Percentiles rank a stretch among this genome's conserved stretches.
phyloP scores from a whole-genome alignment of 2,329 filamentous ascomycete genomes.

The Ophiocordyceps camponoti-saundersi region DNA sequence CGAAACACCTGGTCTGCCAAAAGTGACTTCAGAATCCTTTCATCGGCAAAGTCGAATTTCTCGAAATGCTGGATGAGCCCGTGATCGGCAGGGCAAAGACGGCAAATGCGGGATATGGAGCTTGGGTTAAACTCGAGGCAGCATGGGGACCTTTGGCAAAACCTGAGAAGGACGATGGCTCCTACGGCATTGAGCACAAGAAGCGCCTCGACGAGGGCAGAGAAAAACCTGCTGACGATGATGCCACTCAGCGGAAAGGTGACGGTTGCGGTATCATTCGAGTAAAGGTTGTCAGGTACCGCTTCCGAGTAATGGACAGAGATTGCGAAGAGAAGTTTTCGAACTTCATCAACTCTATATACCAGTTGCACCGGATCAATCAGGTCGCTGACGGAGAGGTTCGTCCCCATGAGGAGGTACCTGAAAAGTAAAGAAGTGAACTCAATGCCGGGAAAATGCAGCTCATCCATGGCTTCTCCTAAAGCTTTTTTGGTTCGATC shows the following conservation, averaged over 20 bases:
- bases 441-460: neutral
- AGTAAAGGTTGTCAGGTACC: neutral
- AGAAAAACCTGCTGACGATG: slow-evolving; percentile 14
- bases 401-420: neutral
- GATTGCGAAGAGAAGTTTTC: slow-evolving; percentile 14
- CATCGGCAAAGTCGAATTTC: slow-evolving; percentile 3
- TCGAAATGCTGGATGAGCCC: slow-evolving; percentile 1
- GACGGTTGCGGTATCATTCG: slow-evolving; percentile 2
- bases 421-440: neutral
- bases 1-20: slow-evolving; percentile 5
- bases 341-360: slow-evolving; percentile 7
- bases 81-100: slow-evolving; percentile 5
- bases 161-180: slow-evolving; percentile 5
- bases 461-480: no score
- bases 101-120: slow-evolving; percentile 7
- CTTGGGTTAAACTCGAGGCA: slow-evolving; percentile 10
- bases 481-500: neutral
- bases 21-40: neutral
- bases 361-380: slow-evolving; percentile 1
- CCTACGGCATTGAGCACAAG: slow-evolving; percentile 8
- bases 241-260: slow-evolving; percentile 10
- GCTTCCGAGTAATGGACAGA: slow-evolving; percentile 3
- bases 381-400: neutral
- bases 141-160: slow-evolving; percentile 1
- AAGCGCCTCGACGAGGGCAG: slow-evolving; percentile 11